Percentiles rank a stretch among this genome's conserved stretches.
Evolutionary conservation across 768 basidiomycete species (phyloP).

Genomic region (Collybia nuda): DNA sequence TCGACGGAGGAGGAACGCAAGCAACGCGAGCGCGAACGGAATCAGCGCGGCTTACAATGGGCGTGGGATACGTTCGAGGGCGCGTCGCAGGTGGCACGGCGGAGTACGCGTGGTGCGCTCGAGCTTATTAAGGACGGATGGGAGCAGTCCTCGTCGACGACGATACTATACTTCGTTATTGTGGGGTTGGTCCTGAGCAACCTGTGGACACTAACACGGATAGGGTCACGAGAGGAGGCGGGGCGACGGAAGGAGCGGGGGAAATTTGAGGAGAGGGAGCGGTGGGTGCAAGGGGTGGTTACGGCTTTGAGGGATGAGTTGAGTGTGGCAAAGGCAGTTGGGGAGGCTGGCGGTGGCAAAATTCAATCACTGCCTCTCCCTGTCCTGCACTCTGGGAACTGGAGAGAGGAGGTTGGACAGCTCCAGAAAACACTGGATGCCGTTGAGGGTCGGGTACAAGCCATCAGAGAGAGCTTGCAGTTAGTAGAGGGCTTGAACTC

Average conservation of each 20-base stretch:
- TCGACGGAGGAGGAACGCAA: slow-evolving; percentile 41
- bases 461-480: slow-evolving; percentile 42
- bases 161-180: slow-evolving; percentile 74
- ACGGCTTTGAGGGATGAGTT: slow-evolving; percentile 75
- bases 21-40: slow-evolving; percentile 66
- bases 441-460: slow-evolving; percentile 55
- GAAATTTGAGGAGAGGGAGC: slow-evolving; percentile 67
- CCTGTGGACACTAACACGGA: slow-evolving; percentile 56
- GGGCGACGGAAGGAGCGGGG: slow-evolving; percentile 50
- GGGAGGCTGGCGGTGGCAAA: slow-evolving; percentile 6
- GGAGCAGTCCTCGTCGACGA: slow-evolving; percentile 74
- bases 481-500: slow-evolving; percentile 9
- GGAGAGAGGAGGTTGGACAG: slow-evolving; percentile 47
- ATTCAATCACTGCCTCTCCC: slow-evolving; percentile 5
- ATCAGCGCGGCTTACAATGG: slow-evolving; percentile 79
- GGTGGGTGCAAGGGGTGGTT: slow-evolving; percentile 73
- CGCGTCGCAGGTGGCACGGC: slow-evolving; percentile 66
- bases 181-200: slow-evolving; percentile 75
- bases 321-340: slow-evolving; percentile 37
- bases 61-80: slow-evolving; percentile 86
- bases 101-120: slow-evolving; percentile 68
- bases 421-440: slow-evolving; percentile 51
- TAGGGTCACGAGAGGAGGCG: slow-evolving; percentile 39
- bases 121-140: slow-evolving; percentile 79
- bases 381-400: slow-evolving; percentile 14